These are phyloP conservation scores for Mucor ambiguus DNA, from an alignment of 371 early-diverging fungal species.

Conservation along the genomic window DNA sequence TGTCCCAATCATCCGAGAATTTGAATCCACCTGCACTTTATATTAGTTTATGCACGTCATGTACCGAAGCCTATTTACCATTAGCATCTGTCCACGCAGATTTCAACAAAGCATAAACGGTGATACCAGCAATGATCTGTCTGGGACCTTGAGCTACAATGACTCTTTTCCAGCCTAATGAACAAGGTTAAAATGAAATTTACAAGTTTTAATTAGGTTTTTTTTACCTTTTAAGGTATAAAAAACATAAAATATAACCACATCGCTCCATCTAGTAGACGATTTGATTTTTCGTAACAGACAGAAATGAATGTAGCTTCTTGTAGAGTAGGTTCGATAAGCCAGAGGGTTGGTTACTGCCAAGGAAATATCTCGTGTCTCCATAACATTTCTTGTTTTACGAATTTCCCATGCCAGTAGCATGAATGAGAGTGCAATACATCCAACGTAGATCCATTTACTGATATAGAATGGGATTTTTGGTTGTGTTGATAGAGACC, in stretches of 20 bases:
- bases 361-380: conserved; percentile 74
- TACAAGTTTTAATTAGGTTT: neutral
- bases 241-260: conserved; percentile 85
- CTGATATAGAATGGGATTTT: conserved; percentile 49
- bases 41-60: neutral
- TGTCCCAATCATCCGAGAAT: conserved; percentile 29
- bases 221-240: conserved; percentile 77
- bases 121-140: conserved; percentile 64
- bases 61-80: neutral
- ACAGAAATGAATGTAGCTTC: conserved; percentile 77
- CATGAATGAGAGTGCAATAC: conserved; percentile 70
- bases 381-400: conserved; percentile 69
- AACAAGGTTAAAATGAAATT: neutral
- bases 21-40: conserved; percentile 19
- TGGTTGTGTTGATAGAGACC: conserved; percentile 35
- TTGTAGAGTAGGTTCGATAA: conserved; percentile 63
- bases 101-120: conserved; percentile 33
- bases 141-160: conserved; percentile 87
- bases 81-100: conserved; percentile 37
- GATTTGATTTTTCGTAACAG: conserved; percentile 76
- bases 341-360: conserved; percentile 79
- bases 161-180: conserved; percentile 81
- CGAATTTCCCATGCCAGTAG: conserved; percentile 73
- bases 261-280: conserved; percentile 66
- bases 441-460: conserved; percentile 71